phyloP scores from a whole-genome alignment of 345 rosid species.

The Salix udensis region DNA sequence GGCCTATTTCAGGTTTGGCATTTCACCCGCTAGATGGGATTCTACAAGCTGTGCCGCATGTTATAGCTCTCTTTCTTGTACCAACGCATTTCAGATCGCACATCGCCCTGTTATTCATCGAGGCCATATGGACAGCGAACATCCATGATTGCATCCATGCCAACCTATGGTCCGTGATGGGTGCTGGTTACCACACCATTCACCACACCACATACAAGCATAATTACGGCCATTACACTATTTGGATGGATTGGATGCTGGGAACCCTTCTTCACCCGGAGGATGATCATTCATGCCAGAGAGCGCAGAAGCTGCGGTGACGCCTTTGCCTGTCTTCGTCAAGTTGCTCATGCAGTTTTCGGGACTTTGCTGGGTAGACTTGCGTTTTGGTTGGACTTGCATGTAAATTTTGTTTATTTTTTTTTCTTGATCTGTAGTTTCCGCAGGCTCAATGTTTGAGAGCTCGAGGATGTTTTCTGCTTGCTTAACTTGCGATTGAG shows the following conservation, averaged over 20 bases:
- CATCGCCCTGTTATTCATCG: conserved; percentile 65
- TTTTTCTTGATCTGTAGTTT: not conserved
- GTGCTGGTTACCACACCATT: conserved; percentile 96
- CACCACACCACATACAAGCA: conserved; percentile 97
- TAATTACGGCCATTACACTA: conserved; percentile 91
- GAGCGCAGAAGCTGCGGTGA: conserved; percentile 2
- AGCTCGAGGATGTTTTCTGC: conserved; percentile 5
- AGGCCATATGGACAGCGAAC: conserved; percentile 87
- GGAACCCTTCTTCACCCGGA: conserved; percentile 84
- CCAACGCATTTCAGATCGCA: conserved; percentile 82
- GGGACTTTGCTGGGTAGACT: not conserved
- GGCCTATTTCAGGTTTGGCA: conserved; percentile 64
- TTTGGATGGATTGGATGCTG: conserved; percentile 99
- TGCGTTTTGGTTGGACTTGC: not conserved
- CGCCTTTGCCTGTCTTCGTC: not conserved
- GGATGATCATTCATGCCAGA: conserved; percentile 38
- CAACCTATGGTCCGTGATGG: conserved; percentile 89
- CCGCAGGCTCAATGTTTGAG: not conserved
- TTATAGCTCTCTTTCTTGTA: conserved; percentile 58
- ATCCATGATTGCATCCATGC: conserved; percentile 90
- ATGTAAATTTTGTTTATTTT: conserved; percentile 6
- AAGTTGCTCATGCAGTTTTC: not conserved
- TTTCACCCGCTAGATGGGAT: conserved; percentile 90
- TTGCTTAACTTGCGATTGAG: not conserved
- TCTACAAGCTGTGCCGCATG: conserved; percentile 88